Conservation (phyloP, 371 early-diverging fungal species). For the Actinomortierella ambigua region DNA sequence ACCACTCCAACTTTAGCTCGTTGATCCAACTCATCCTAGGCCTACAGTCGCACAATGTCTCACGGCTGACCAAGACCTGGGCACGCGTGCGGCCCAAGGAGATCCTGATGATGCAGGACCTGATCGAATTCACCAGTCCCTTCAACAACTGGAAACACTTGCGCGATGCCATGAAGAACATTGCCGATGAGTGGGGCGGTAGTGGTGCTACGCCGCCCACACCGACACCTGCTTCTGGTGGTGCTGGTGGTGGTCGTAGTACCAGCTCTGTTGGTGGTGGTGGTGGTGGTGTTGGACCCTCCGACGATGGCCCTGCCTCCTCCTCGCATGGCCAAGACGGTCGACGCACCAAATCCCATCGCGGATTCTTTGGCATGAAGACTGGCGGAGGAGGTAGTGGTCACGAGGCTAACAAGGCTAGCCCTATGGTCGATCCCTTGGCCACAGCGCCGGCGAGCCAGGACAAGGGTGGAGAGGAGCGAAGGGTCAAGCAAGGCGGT, state of each 20-base stretch:
- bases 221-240: no score
- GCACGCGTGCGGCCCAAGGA: constrained; percentile 54
- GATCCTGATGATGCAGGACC: constrained; percentile 57
- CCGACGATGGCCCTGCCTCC: background rate
- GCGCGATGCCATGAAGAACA: constrained; percentile 64
- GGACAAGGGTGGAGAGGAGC: constrained; percentile 10
- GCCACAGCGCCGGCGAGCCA: background rate
- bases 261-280: background rate
- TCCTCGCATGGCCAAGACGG: background rate
- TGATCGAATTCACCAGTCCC: constrained; percentile 64
- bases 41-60: constrained; percentile 64
- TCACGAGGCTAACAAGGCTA: background rate
- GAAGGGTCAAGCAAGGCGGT: constrained; percentile 45
- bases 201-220: background rate
- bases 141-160: constrained; percentile 69
- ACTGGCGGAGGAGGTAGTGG: background rate
- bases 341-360: background rate
- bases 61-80: constrained; percentile 68
- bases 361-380: background rate
- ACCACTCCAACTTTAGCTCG: constrained; percentile 68
- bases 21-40: constrained; percentile 67
- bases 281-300: background rate
- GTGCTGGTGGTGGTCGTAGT: no score
- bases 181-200: constrained; percentile 62
- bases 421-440: background rate